Evolutionary conservation across 148 eudicot genomes (phyloP), one percentile per base, ranked within the genome.

Genomic region (Diospyros lotus): DNA sequence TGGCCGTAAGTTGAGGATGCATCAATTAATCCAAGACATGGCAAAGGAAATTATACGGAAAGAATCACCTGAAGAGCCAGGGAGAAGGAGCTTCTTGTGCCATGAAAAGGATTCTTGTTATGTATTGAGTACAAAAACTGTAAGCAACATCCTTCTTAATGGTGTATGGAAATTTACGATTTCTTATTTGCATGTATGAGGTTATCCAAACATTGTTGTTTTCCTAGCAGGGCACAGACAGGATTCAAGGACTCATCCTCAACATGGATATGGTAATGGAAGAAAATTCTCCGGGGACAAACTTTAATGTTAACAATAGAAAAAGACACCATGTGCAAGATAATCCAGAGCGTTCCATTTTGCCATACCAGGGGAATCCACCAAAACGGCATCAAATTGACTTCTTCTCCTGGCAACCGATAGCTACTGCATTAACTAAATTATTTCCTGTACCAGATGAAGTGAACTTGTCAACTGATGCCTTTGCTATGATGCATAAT

Each of bases 391-490:
- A 15, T 48, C 28, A 28, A 10, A 38, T 48, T 46, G 76, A 13
- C 48, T 48, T 50, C 8, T 38, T 62, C 59, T 63, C 73, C 11
- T 55, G 63, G 73, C n/a, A 51, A 14, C 60, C 42, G 11, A 28
- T 69, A 17, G 17, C 53, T 18, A 18, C 11, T 52, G n/a, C 43
- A 13, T n/a, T 53, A 51, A 52, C 53, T 59, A 41, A 8, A 52
- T 13, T 45, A 11, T 51, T 53, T 39, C n/a, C 67, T 4, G 46
- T 41, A 64, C 13, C 39, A 40, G 12, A 42, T 7, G 62, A 40
- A 7, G 73, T 38, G n/a, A 50, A 58, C 73, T 54, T 70, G 61
- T 15, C 7, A 55, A 55, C 50, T 8, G 50, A n/a, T 71, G 73
- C 63, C 41, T 42, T 71, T 4, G 28, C 50, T 3, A 54, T 28